Evolutionary conservation across 306 rosid species (phyloP), one percentile per base, ranked within the genome.

Genomic region (Prinsepia uniflora): DNA sequence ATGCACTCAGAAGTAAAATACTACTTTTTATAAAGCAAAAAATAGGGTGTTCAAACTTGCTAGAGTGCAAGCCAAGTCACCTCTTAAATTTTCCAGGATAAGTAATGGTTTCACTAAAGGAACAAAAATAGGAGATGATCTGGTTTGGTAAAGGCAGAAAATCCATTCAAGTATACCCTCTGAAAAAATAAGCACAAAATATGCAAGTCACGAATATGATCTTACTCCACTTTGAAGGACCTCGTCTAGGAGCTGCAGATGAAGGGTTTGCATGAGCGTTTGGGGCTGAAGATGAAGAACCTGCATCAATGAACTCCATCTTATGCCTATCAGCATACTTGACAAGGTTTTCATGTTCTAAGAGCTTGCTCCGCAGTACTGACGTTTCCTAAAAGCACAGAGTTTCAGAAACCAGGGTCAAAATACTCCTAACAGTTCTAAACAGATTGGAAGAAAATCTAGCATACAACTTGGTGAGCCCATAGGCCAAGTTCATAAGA

Each of bases 301-400:
- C 84, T 44, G 84, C 76, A 2, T 87, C 96, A 45, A 81, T 67
- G 34, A 89, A 36, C 74, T 86, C 86, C 10, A 75, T 77, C 85
- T 88, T 82, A 58, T 71, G 72, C 48, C 80, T 89, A 71, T 84
- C 85, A 50, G 87, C 96, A 84, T 84, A 91, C 71, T 81, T 87
- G 76, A 86, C 84, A 63, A 95, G 85, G 79, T 89, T 87, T 56
- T 73, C 85, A 72, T 89, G 92, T 77, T 89, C 96, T 52, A 48
- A 79, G 60, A 95, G 85, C 78, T 87, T 87, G 76, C 69, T 79
- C 75, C 91, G 85, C 70, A 91, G 74, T n/a, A 77, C 72, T 42
- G 99, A 95, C 9, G 92, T 82, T 75, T 86, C 99, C 99, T 95
- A 84, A 58, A 60, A 72, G 80, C n/a, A 82, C 59, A 76, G 18